phyloP scores from a whole-genome alignment of 345 rosid genomes.

The Triadica sebifera region DNA sequence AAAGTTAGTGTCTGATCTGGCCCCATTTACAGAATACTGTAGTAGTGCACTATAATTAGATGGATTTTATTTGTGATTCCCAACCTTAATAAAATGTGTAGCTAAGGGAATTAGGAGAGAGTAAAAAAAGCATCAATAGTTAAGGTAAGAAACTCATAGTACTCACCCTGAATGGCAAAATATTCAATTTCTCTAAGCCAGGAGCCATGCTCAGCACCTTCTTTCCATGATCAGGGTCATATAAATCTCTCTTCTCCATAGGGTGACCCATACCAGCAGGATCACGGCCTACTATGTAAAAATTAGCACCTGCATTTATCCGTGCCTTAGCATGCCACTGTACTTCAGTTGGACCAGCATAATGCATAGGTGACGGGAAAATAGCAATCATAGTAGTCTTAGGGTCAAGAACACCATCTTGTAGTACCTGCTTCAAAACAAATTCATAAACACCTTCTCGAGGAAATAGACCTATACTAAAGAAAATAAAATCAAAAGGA shows the following conservation, averaged over 20 bases:
- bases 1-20: neutral
- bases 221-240: constrained; percentile 96
- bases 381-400: constrained; percentile 87
- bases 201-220: constrained; percentile 98
- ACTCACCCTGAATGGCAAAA: constrained; percentile 88
- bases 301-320: constrained; percentile 94
- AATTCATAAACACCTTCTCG: neutral
- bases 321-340: constrained; percentile 99
- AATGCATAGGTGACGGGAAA: constrained; percentile 97
- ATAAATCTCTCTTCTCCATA: constrained; percentile 86
- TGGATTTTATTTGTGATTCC: neutral
- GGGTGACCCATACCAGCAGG: constrained; percentile 99
- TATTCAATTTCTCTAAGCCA: constrained; percentile 89
- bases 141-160: neutral
- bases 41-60: neutral
- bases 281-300: constrained; percentile 97
- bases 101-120: neutral
- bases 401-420: constrained; percentile 91
- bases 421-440: constrained; percentile 56
- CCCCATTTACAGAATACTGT: no score
- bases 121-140: neutral
- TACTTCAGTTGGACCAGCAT: constrained; percentile 99
- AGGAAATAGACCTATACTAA: neutral
- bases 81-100: neutral
- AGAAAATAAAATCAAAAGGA: neutral